phyloP scores from a whole-genome alignment of 495 filamentous ascomycete species.

The Daldinia loculata region DNA sequence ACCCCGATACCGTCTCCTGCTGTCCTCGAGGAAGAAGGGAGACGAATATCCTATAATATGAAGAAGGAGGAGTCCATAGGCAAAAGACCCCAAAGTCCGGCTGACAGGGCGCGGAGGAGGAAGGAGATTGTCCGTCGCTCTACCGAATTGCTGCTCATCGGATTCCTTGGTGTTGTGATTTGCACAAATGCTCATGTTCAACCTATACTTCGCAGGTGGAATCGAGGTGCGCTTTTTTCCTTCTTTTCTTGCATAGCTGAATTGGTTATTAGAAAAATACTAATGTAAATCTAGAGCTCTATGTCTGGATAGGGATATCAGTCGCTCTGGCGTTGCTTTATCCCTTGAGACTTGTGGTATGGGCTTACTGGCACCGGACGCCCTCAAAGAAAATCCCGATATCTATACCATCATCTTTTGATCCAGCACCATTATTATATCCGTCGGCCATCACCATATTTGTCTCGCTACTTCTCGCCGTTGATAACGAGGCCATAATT shows the following conservation, averaged over 20 bases:
- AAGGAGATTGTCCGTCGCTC: conserved; percentile 57
- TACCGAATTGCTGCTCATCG: conserved; percentile 56
- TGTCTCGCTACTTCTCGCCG: conserved; percentile 78
- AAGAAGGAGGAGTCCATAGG: conserved; percentile 37
- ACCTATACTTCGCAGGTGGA: conserved; percentile 45
- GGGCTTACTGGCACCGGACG: conserved; percentile 52
- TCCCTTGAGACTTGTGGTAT: conserved; percentile 55
- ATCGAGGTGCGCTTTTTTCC: conserved; percentile 46
- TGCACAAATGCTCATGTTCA: conserved; percentile 47
- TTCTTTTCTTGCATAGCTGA: conserved; percentile 25
- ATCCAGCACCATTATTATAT: conserved; percentile 91
- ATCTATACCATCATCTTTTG: conserved; percentile 75
- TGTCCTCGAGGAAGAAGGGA: conserved; percentile 64
- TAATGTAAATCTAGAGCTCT: conserved; percentile 45
- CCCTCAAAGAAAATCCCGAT: conserved; percentile 52
- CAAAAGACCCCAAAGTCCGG: conserved; percentile 40
- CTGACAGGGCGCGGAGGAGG: conserved; percentile 51
- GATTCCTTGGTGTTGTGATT: conserved; percentile 52
- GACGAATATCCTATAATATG: conserved; percentile 32
- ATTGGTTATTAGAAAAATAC: background rate
- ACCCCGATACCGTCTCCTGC: conserved; percentile 70
- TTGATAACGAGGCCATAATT: conserved; percentile 62
- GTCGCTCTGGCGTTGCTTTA: conserved; percentile 52
- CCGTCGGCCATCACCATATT: conserved; percentile 78
- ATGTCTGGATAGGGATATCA: conserved; percentile 30